phyloP scores from a whole-genome alignment of 129 eudicot species.

The Tanacetum coccineum region DNA sequence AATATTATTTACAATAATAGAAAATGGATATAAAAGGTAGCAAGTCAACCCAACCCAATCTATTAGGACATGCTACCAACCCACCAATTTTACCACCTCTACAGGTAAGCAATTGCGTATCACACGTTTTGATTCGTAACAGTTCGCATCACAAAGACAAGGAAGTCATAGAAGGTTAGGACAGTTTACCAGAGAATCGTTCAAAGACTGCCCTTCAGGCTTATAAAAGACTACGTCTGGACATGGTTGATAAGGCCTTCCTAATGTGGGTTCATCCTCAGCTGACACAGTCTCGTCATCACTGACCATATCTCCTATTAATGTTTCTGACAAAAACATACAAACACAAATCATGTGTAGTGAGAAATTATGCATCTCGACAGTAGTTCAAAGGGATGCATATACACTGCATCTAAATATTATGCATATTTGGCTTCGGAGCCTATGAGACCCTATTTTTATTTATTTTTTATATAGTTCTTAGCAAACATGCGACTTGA shows the following conservation, averaged over 20 bases:
- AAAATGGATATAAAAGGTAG: neutral
- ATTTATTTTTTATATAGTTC: no score
- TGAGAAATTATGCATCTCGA: neutral
- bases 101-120: slow-evolving; percentile 6
- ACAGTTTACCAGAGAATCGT: slow-evolving; percentile 40
- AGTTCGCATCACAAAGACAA: slow-evolving; percentile 16
- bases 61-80: neutral
- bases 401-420: neutral
- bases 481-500: no score
- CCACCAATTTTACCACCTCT: slow-evolving; percentile 1
- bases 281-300: slow-evolving; percentile 29
- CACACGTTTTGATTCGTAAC: neutral
- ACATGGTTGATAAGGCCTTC: no score
- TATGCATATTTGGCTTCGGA: neutral
- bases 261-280: no score
- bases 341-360: slow-evolving; percentile 2
- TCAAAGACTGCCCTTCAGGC: slow-evolving; percentile 39
- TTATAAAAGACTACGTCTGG: slow-evolving; percentile 1
- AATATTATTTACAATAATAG: no score
- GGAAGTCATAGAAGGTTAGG: neutral
- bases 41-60: neutral
- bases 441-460: no score
- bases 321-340: slow-evolving; percentile 30
- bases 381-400: neutral
- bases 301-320: slow-evolving; percentile 33